Conservation (phyloP, 2,329 filamentous ascomycete species). For the Neofusicoccum parvum region DNA sequence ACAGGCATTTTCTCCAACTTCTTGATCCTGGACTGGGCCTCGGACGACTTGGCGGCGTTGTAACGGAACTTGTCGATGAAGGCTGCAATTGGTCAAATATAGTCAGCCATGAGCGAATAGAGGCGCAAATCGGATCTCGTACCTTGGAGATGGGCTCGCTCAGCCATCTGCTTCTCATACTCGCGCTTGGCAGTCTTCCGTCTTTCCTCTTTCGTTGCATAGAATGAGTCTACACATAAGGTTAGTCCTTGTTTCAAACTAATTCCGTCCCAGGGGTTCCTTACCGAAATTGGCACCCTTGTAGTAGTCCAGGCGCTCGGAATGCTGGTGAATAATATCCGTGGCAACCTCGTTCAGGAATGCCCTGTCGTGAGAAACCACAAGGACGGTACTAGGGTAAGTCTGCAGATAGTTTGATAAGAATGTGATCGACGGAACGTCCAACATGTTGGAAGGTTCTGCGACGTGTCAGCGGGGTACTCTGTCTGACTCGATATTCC, state of each 20-base stretch:
- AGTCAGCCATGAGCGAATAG: background rate
- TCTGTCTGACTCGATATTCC: slow-evolving; percentile 8
- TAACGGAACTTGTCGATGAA: slow-evolving; percentile 99
- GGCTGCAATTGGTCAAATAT: slow-evolving; percentile 42
- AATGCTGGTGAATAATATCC: slow-evolving; percentile 98
- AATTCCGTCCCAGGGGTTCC: slow-evolving; percentile 23
- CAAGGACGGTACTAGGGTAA: slow-evolving; percentile 92
- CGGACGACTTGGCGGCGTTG: slow-evolving; percentile 97
- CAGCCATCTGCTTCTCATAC: slow-evolving; percentile 97
- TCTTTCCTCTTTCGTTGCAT: slow-evolving; percentile 94
- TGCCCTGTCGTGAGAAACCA: slow-evolving; percentile 97
- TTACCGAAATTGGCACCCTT: slow-evolving; percentile 86
- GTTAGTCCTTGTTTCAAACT: slow-evolving; percentile 21
- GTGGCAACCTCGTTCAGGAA: slow-evolving; percentile 99
- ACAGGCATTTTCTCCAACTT: slow-evolving; percentile 97
- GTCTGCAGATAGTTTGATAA: slow-evolving; percentile 90
- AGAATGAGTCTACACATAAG: slow-evolving; percentile 71
- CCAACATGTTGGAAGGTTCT: slow-evolving; percentile 99
- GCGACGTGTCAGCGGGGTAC: slow-evolving; percentile 12
- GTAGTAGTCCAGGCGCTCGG: slow-evolving; percentile 96
- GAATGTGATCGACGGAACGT: slow-evolving; percentile 99
- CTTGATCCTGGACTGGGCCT: slow-evolving; percentile 98
- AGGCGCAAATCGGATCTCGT: slow-evolving; percentile 23
- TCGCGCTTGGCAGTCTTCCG: slow-evolving; percentile 95
- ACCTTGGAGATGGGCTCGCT: slow-evolving; percentile 85